These are phyloP conservation scores for Pistacia atlantica DNA, from an alignment of 345 rosid species.

Conservation along the genomic window DNA sequence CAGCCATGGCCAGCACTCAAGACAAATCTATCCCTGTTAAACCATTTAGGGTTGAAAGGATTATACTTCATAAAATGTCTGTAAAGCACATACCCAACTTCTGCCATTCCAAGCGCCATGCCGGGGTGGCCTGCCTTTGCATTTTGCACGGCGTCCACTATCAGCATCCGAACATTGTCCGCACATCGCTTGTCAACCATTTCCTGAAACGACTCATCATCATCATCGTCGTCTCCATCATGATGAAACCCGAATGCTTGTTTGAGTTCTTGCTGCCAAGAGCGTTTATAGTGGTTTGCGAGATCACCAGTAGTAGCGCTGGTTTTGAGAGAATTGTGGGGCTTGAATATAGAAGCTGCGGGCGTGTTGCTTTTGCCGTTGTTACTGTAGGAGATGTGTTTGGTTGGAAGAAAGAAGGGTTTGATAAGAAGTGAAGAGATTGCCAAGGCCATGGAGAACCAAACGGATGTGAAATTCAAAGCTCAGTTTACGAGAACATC, in stretches of 20 bases:
- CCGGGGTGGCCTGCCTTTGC: slow-evolving; percentile 47
- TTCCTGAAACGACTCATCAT: slow-evolving; percentile 9
- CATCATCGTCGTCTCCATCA: slow-evolving; percentile 18
- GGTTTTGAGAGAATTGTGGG: slow-evolving; percentile 1
- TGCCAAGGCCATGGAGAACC: slow-evolving; percentile 5
- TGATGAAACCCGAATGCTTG: slow-evolving; percentile 8
- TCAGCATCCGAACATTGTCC: slow-evolving; percentile 37
- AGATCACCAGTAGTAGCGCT: background rate
- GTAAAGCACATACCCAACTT: slow-evolving; percentile 29
- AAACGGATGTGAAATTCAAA: background rate
- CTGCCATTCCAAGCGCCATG: slow-evolving; percentile 41
- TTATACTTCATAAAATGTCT: slow-evolving; percentile 37
- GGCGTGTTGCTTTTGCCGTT: background rate
- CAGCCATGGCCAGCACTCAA: slow-evolving; percentile 50
- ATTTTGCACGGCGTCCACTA: slow-evolving; percentile 41
- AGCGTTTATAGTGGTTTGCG: slow-evolving; percentile 14
- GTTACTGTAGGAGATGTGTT: background rate
- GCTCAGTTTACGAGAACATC: background rate
- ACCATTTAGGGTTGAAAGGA: slow-evolving; percentile 38
- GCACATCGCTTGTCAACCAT: slow-evolving; percentile 32
- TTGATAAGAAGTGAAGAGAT: slow-evolving; percentile 20
- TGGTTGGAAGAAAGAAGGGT: background rate
- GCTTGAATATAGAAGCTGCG: background rate
- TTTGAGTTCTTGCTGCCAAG: slow-evolving; percentile 26
- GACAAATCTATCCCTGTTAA: slow-evolving; percentile 46